These are phyloP conservation scores for Globisporangium acanthophoron DNA, from an alignment of 352 stramenopile genomes.

Conservation along the genomic window DNA sequence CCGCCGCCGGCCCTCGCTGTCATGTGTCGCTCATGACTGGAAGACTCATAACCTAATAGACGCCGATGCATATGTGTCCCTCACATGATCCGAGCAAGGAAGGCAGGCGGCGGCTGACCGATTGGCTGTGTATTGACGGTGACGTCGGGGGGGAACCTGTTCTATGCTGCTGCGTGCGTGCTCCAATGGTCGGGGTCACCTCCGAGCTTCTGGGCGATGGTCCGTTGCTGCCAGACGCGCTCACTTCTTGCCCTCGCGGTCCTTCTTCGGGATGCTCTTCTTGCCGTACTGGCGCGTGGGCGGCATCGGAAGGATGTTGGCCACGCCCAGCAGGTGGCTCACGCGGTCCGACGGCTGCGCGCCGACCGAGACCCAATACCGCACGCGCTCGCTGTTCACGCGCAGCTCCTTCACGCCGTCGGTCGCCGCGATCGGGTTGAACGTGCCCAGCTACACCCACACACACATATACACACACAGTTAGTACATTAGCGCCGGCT, in stretches of 20 bases:
- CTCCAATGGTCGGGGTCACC: not conserved
- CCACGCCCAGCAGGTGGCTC: slow-evolving; percentile 66
- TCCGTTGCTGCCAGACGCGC: not conserved
- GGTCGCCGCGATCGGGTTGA: slow-evolving; percentile 78
- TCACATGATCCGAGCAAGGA: too few relatives aligned
- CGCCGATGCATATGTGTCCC: not conserved
- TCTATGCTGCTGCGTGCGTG: not conserved
- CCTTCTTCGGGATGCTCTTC: slow-evolving; percentile 83
- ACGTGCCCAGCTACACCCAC: slow-evolving; percentile 63
- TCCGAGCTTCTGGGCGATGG: too few relatives aligned
- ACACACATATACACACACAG: not conserved
- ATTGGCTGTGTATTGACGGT: not conserved
- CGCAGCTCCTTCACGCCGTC: slow-evolving; percentile 86
- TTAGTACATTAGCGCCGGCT: not conserved
- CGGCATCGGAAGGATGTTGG: slow-evolving; percentile 82
- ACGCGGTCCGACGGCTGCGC: slow-evolving; percentile 85
- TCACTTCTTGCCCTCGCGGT: slow-evolving; percentile 48
- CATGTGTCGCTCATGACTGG: too few relatives aligned
- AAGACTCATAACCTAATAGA: slow-evolving; percentile 1
- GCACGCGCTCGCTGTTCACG: slow-evolving; percentile 82
- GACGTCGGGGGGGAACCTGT: too few relatives aligned
- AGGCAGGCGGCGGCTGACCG: too few relatives aligned
- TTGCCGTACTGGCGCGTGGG: slow-evolving; percentile 81
- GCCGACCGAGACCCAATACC: slow-evolving; percentile 86
- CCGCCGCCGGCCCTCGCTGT: too few relatives aligned